Conservation (phyloP, 2,329 filamentous ascomycete genomes). For the Beauveria varroae region DNA sequence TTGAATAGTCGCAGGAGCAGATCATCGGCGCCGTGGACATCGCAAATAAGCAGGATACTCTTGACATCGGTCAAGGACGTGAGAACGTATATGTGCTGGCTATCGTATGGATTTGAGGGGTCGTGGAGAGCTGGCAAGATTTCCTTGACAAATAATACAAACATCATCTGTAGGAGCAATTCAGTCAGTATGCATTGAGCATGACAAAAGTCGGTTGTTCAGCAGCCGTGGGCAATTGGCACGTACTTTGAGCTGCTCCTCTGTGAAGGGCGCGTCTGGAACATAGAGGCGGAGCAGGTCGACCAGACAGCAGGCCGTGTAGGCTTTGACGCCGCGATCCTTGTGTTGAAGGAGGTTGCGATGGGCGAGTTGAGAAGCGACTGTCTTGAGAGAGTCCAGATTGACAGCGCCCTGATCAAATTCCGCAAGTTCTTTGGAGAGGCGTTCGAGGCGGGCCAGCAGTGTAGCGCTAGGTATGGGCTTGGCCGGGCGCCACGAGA, state of each 20-base stretch:
- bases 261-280: slow-evolving; percentile 89
- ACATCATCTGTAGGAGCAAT: slow-evolving; percentile 63
- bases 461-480: slow-evolving; percentile 79
- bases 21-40: slow-evolving; percentile 73
- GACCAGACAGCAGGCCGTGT: slow-evolving; percentile 79
- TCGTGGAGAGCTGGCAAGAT: slow-evolving; percentile 81
- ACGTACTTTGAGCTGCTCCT: slow-evolving; percentile 71
- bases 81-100: slow-evolving; percentile 86
- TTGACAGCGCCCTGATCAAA: slow-evolving; percentile 84
- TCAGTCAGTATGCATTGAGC: slow-evolving; percentile 16
- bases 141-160: slow-evolving; percentile 75
- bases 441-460: slow-evolving; percentile 68
- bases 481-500: slow-evolving; percentile 89
- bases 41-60: slow-evolving; percentile 85
- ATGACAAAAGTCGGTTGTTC: not conserved
- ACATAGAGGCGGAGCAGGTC: slow-evolving; percentile 91
- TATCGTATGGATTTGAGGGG: slow-evolving; percentile 82
- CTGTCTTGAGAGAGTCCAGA: slow-evolving; percentile 71
- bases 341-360: slow-evolving; percentile 82
- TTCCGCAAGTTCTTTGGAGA: slow-evolving; percentile 75
- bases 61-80: slow-evolving; percentile 86
- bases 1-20: slow-evolving; percentile 78
- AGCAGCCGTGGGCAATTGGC: not conserved
- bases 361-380: slow-evolving; percentile 77
- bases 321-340: slow-evolving; percentile 87